These are phyloP conservation scores for Xylariaceae sp. DNA, from an alignment of 2,329 filamentous ascomycete species.

Conservation along the genomic window DNA sequence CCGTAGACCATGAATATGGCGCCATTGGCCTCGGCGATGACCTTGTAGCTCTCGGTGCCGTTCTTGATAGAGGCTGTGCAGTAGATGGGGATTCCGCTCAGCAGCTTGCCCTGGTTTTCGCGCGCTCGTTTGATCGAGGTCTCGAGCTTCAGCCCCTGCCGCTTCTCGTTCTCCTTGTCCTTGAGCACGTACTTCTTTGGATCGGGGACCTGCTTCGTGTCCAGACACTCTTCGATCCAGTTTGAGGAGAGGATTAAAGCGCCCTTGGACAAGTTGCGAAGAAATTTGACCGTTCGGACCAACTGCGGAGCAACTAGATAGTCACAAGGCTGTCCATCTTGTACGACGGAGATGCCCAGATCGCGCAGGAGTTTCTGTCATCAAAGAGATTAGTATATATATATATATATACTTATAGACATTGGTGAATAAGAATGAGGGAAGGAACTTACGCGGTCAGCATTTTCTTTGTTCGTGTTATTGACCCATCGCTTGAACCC, in stretches of 20 bases:
- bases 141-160: conserved; percentile 62
- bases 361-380: conserved; percentile 71
- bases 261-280: conserved; percentile 76
- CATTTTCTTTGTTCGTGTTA: conserved; percentile 66
- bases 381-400: conserved; percentile 15
- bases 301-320: conserved; percentile 84
- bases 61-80: conserved; percentile 76
- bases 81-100: conserved; percentile 74
- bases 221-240: conserved; percentile 74
- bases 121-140: conserved; percentile 66
- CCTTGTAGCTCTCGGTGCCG: conserved; percentile 76
- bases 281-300: conserved; percentile 88
- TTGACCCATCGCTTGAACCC: conserved; percentile 79
- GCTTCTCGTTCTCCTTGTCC: conserved; percentile 68
- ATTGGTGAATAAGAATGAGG: conserved; percentile 4
- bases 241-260: conserved; percentile 70
- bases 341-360: conserved; percentile 74
- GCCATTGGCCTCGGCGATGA: conserved; percentile 84
- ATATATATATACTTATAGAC: no score
- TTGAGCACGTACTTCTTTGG: conserved; percentile 61
- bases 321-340: conserved; percentile 70
- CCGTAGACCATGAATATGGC: conserved; percentile 75
- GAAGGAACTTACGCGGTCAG: conserved; percentile 62
- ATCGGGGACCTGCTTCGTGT: conserved; percentile 59
- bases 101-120: conserved; percentile 68